Evolutionary conservation across 2,329 filamentous ascomycete species (phyloP).

Genomic region (Trichoderma arundinaceum): DNA sequence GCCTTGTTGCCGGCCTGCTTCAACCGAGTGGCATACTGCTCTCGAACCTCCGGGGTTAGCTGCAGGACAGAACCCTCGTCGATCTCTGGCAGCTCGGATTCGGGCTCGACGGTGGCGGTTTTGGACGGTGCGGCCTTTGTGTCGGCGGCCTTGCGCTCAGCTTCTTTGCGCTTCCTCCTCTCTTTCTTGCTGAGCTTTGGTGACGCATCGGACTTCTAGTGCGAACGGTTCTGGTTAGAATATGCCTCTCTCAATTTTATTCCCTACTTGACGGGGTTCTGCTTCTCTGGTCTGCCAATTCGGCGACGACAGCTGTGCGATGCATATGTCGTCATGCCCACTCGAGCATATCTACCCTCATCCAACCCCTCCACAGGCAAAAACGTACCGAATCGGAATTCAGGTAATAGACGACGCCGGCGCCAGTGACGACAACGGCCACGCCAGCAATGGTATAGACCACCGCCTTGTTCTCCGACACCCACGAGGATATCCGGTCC

Average conservation of each 20-base stretch:
- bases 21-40: constrained; percentile 85
- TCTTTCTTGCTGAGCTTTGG: constrained; percentile 90
- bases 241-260: neutral
- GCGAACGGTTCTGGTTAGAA: constrained; percentile 11
- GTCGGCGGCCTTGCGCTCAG: constrained; percentile 63
- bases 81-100: constrained; percentile 73
- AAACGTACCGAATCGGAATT: constrained; percentile 61
- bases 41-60: constrained; percentile 70
- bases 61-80: constrained; percentile 61
- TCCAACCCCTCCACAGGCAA: constrained; percentile 7
- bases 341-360: constrained; percentile 24
- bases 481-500: constrained; percentile 91
- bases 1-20: constrained; percentile 97
- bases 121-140: constrained; percentile 52
- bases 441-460: constrained; percentile 97
- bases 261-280: neutral
- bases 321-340: constrained; percentile 27
- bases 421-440: constrained; percentile 87
- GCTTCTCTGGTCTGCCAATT: neutral
- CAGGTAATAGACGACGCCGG: constrained; percentile 92
- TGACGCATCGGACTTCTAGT: constrained; percentile 53
- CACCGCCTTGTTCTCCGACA: constrained; percentile 90
- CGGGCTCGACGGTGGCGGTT: constrained; percentile 59
- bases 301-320: constrained; percentile 2
- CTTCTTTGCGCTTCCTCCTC: constrained; percentile 84